Conservation (phyloP, 257 asterid genomes). For the Thymus quinquecostatus region DNA sequence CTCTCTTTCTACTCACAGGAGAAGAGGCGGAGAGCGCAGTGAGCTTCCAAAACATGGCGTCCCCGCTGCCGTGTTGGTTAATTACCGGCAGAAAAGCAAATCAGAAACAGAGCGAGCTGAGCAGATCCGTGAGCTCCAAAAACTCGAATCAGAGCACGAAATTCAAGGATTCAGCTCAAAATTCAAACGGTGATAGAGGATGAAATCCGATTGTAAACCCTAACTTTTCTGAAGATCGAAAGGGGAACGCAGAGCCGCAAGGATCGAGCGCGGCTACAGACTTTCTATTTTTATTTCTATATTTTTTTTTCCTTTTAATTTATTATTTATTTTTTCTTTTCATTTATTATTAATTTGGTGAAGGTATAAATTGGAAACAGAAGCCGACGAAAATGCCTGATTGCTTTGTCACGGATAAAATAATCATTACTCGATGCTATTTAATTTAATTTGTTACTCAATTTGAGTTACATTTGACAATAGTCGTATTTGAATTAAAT, state of each 20-base stretch:
- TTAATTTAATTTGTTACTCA: no score
- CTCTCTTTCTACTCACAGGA: conserved; percentile 62
- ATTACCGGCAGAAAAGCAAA: conserved; percentile 25
- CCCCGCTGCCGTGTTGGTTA: conserved; percentile 28
- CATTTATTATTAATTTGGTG: conserved; percentile 10
- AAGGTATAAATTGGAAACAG: conserved; percentile 14
- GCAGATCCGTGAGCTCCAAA: conserved; percentile 66
- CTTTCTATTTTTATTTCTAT: conserved; percentile 26
- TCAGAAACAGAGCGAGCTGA: conserved; percentile 24
- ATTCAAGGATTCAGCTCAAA: conserved; percentile 36
- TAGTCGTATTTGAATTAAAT: no score
- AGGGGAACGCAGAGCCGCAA: conserved; percentile 37
- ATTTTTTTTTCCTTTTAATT: conserved; percentile 19
- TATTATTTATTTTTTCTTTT: conserved; percentile 4
- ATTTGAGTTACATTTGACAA: no score
- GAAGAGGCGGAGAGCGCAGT: conserved; percentile 85
- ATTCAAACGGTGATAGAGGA: conserved; percentile 20
- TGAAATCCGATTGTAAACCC: conserved; percentile 47
- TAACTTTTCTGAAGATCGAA: conserved; percentile 36
- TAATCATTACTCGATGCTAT: neutral
- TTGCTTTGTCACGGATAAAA: conserved; percentile 5
- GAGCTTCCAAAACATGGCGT: conserved; percentile 94
- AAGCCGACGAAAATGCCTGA: conserved; percentile 25
- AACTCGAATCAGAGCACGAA: conserved; percentile 25
- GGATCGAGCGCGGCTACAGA: conserved; percentile 43